phyloP scores from a whole-genome alignment of 768 basidiomycete species.

The Suillus bovinus region DNA sequence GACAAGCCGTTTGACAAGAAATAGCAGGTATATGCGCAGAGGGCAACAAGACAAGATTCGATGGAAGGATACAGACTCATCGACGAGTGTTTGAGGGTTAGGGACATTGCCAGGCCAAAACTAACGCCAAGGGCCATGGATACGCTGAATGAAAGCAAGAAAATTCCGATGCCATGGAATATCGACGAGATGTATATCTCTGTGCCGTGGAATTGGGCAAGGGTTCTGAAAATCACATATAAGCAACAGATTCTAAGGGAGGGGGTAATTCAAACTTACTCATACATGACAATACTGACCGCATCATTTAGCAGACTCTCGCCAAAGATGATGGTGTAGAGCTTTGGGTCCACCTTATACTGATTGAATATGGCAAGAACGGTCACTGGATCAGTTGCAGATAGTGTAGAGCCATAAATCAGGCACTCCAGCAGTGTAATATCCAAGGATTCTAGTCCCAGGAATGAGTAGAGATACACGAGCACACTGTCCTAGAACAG shows the following conservation, averaged over 20 bases:
- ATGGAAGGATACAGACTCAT: slow-evolving; percentile 87
- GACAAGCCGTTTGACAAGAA: slow-evolving; percentile 97
- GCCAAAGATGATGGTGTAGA: slow-evolving; percentile 97
- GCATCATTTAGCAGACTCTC: slow-evolving; percentile 98
- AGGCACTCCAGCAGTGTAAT: slow-evolving; percentile 90
- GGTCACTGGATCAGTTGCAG: slow-evolving; percentile 97
- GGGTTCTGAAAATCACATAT: slow-evolving; percentile 54
- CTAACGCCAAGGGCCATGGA: slow-evolving; percentile 93
- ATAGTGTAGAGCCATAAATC: slow-evolving; percentile 94
- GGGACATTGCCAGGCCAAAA: slow-evolving; percentile 89
- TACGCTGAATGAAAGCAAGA: slow-evolving; percentile 91
- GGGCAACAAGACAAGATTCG: slow-evolving; percentile 93
- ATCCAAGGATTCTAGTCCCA: slow-evolving; percentile 88
- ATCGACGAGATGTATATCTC: slow-evolving; percentile 86
- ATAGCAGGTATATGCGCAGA: slow-evolving; percentile 95
- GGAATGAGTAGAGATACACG: slow-evolving; percentile 91
- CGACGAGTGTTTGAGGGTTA: slow-evolving; percentile 93
- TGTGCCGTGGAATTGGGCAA: slow-evolving; percentile 87
- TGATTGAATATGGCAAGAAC: slow-evolving; percentile 98
- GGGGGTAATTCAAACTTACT: slow-evolving; percentile 59
- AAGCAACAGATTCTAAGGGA: slow-evolving; percentile 7
- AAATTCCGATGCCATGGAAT: slow-evolving; percentile 97
- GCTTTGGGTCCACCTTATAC: slow-evolving; percentile 97
- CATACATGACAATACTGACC: slow-evolving; percentile 99
- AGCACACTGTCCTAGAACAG: slow-evolving; percentile 71